phyloP scores from a whole-genome alignment of 2,329 filamentous ascomycete species.

The Pseudogymnoascus sp. region DNA sequence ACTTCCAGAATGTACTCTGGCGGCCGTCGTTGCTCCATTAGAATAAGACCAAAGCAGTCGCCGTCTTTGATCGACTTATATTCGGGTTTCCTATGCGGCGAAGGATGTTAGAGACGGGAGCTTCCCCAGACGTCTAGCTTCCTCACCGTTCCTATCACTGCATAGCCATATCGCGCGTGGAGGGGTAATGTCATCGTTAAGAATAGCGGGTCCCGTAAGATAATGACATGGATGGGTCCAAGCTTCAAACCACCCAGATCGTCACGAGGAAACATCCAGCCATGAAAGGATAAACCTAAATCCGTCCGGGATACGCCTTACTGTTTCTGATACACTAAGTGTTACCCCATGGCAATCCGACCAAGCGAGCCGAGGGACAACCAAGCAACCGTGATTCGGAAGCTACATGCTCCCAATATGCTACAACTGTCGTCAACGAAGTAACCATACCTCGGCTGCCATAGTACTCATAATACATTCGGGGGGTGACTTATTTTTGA shows the following conservation, averaged over 20 bases:
- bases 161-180: slow-evolving; percentile 8
- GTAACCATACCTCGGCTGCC: slow-evolving; percentile 1
- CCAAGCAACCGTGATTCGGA: slow-evolving; percentile 4
- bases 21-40: slow-evolving; percentile 54
- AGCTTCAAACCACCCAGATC: neutral
- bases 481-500: neutral
- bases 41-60: neutral
- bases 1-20: slow-evolving; percentile 91
- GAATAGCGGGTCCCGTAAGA: neutral
- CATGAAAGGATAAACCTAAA: neutral
- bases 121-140: slow-evolving; percentile 8
- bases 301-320: neutral
- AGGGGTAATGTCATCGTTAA: slow-evolving; percentile 7
- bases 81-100: neutral
- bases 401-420: neutral
- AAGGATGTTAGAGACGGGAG: slow-evolving; percentile 8
- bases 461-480: neutral
- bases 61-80: neutral
- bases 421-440: neutral
- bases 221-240: slow-evolving; percentile 2
- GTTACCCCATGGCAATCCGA: neutral
- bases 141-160: slow-evolving; percentile 5
- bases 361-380: slow-evolving; percentile 9
- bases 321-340: neutral
- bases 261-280: neutral